A percentile compares a stretch with the other conserved stretches of the same genome.
phyloP scores from a whole-genome alignment of 345 rosid genomes.

The Eucalyptus shirleyi region DNA sequence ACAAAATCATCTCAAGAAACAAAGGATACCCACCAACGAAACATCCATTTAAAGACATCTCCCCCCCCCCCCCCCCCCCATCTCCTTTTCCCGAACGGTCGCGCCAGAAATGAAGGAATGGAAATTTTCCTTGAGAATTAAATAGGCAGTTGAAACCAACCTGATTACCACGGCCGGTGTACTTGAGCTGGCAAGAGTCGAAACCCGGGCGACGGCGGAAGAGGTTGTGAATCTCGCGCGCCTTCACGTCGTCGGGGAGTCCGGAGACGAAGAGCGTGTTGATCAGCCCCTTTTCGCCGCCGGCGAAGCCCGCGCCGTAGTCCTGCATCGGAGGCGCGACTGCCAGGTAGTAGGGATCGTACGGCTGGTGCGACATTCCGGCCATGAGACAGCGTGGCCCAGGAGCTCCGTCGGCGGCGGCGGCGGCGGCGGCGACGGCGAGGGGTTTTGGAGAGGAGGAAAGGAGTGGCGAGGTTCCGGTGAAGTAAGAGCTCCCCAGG shows the following conservation, averaged over 20 bases:
- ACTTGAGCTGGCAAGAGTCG: slow-evolving; percentile 80
- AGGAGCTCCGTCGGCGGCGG: neutral
- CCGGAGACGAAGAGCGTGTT: slow-evolving; percentile 82
- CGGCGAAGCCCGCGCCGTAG: slow-evolving; percentile 7
- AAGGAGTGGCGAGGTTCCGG: neutral
- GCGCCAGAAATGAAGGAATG: neutral
- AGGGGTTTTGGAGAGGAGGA: neutral
- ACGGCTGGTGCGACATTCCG: slow-evolving; percentile 41
- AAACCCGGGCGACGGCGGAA: slow-evolving; percentile 73
- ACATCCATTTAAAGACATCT: neutral
- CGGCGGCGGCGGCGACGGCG: neutral
- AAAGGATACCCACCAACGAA: neutral
- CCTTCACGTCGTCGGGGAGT: slow-evolving; percentile 78
- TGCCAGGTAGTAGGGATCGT: slow-evolving; percentile 45
- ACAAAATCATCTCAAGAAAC: neutral
- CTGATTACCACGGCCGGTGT: slow-evolving; percentile 92
- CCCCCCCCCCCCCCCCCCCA: neutral
- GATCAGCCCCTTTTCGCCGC: slow-evolving; percentile 8
- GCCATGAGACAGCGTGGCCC: neutral
- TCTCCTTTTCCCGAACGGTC: neutral
- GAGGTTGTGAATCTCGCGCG: slow-evolving; percentile 88
- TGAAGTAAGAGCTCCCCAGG: neutral
- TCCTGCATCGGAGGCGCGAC: slow-evolving; percentile 8
- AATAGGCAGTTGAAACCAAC: slow-evolving; percentile 2
- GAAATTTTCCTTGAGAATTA: neutral